A percentile compares a stretch with the other conserved stretches of the same genome.
Conservation (phyloP, 192 early-diverging fungal genomes). For the Umbelopsis sp. region DNA sequence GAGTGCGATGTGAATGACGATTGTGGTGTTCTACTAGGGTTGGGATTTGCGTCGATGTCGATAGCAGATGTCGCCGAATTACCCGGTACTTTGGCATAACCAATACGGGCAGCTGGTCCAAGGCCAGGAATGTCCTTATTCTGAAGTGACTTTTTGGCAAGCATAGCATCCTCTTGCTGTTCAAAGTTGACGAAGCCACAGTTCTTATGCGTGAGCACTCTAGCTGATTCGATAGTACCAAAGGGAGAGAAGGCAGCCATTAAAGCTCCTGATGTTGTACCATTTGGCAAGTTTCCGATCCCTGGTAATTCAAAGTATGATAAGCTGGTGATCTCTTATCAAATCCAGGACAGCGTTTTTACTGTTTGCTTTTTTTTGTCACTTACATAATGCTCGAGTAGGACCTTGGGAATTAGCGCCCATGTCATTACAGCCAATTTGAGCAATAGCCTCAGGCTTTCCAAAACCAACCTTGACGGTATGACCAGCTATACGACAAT, state of each 20-base stretch:
- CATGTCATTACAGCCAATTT: background rate
- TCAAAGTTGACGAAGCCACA: slow-evolving; percentile 98
- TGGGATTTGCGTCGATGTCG: background rate
- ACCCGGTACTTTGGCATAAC: slow-evolving; percentile 93
- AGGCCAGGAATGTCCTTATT: slow-evolving; percentile 84
- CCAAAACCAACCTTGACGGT: slow-evolving; percentile 82
- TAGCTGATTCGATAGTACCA: slow-evolving; percentile 91
- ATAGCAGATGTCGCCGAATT: slow-evolving; percentile 37
- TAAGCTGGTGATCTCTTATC: background rate
- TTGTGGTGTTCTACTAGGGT: background rate
- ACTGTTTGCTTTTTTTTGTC: too few species aligned
- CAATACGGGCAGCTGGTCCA: slow-evolving; percentile 79
- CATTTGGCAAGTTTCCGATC: slow-evolving; percentile 93
- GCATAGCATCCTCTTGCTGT: slow-evolving; percentile 86
- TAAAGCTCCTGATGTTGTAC: slow-evolving; percentile 72
- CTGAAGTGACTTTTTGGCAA: slow-evolving; percentile 84
- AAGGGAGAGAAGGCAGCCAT: slow-evolving; percentile 75
- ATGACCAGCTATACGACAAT: slow-evolving; percentile 74
- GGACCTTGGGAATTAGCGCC: slow-evolving; percentile 44
- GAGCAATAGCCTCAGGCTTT: slow-evolving; percentile 59
- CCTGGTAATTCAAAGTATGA: slow-evolving; percentile 38
- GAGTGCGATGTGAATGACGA: background rate
- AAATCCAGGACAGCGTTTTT: background rate
- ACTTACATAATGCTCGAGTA: slow-evolving; percentile 78
- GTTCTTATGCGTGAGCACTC: slow-evolving; percentile 94